Evolutionary conservation across 2,329 filamentous ascomycete genomes (phyloP), one percentile per base, ranked within the genome.

Genomic region (Fusarium veterinarium): DNA sequence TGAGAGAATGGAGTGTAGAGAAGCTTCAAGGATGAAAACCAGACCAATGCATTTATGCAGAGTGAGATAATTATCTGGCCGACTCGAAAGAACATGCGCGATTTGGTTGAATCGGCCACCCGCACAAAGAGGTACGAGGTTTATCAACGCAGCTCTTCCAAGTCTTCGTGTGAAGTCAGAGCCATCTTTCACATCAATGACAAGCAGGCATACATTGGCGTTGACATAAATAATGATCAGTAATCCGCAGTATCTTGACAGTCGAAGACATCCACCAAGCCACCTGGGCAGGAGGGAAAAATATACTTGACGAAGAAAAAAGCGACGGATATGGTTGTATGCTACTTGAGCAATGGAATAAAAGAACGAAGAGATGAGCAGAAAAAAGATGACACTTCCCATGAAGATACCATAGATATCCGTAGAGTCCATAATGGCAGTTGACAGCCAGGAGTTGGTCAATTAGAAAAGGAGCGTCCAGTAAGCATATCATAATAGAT

Each of bases 101-200:
- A 55, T 33, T 8, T 37, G 51, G 16, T 55, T 55, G 44, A 64
- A 57, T 6, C 60, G 52, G 13, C 60, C 60, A 33, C 60, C 60
- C 14, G 60, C 45, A 44, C 44, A 64, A 30, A 64, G 60, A 23
- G 60, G 60, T 16, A 64, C 38, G 30, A 64, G 52, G 52, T 64
- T 64, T 42, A 49, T 51, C 7, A 64, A 38, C 11, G 52, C 51
- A 30, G 53, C 60, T 23, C 53, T 46, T 19, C 60, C 52, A 25
- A 64, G 60, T 48, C 60, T 57, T 41, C 52, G 30, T 8, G 17
- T 51, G 48, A 64, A 64, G 33, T 58, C 53, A 57, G 52, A 35
- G 30, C 19, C 25, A 30, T 57, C 60, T 49, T 56, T 23, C 19
- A 55, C 5, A 4, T 41, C 20, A 16, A 55, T 1, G 14, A 38